Evolutionary conservation across 2,329 filamentous ascomycete genomes (phyloP).

Genomic region (Bimuria novae-zelandiae): DNA sequence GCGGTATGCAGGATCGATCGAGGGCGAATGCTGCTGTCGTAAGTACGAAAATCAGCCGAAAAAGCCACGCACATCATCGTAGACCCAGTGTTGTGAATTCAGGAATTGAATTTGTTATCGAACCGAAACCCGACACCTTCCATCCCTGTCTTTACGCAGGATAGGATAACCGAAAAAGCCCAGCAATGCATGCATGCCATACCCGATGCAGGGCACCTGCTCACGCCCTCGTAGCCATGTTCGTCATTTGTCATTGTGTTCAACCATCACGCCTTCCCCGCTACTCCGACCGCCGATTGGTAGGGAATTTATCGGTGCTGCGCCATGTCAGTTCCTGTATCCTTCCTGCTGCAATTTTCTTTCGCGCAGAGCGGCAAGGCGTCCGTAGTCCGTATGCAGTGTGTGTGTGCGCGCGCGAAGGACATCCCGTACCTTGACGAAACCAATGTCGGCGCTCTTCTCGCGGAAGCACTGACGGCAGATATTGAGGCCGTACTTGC

Average conservation of each 20-base stretch:
- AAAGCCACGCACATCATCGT: too few species aligned
- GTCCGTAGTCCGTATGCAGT: background rate
- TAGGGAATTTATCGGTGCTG: constrained; percentile 43
- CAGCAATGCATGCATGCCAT: constrained; percentile 14
- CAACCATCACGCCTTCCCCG: constrained; percentile 31
- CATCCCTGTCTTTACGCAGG: constrained; percentile 12
- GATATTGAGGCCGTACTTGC: constrained; percentile 97
- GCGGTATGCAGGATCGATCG: too few species aligned
- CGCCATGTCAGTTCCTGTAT: constrained; percentile 14
- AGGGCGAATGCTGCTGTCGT: too few species aligned
- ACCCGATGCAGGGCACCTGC: constrained; percentile 4
- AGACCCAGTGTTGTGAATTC: constrained; percentile 13
- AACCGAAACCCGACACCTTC: constrained; percentile 16
- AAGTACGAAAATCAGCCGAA: too few species aligned
- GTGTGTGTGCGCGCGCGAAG: background rate
- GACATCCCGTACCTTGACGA: constrained; percentile 62
- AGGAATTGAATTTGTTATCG: constrained; percentile 20
- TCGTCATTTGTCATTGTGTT: constrained; percentile 37
- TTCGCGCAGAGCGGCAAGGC: too few species aligned
- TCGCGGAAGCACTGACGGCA: constrained; percentile 74
- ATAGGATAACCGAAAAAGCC: constrained; percentile 17
- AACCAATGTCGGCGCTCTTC: constrained; percentile 70
- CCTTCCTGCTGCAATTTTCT: background rate
- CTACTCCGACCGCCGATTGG: constrained; percentile 31
- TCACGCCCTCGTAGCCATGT: constrained; percentile 8